phyloP scores from a whole-genome alignment of 2,329 filamentous ascomycete species.

The Sordariomycetes sp. region DNA sequence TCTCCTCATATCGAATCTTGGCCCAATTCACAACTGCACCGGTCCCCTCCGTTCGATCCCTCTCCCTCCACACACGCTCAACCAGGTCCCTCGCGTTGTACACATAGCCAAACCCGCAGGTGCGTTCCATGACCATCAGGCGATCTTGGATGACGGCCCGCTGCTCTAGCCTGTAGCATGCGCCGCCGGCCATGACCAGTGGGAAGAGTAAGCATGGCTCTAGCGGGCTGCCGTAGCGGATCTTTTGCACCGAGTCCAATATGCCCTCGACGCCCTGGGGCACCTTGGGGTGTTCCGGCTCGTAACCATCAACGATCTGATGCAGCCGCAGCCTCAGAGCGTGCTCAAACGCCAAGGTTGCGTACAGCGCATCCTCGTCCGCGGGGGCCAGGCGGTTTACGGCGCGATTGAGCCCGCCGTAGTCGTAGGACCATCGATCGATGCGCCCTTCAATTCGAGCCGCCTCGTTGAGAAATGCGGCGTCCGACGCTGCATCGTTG shows the following conservation, averaged over 20 bases:
- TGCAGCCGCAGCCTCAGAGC: slow-evolving; percentile 30
- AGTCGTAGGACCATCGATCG: slow-evolving; percentile 24
- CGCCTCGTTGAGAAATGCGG: slow-evolving; percentile 17
- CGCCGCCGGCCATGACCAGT: slow-evolving; percentile 29
- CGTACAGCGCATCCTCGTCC: slow-evolving; percentile 20
- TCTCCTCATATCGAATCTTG: slow-evolving; percentile 23
- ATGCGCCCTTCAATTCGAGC: slow-evolving; percentile 22
- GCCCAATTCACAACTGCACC: slow-evolving; percentile 22
- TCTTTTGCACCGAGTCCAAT: slow-evolving; percentile 23
- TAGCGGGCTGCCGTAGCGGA: slow-evolving; percentile 29
- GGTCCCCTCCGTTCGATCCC: slow-evolving; percentile 16
- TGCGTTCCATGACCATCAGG: slow-evolving; percentile 32
- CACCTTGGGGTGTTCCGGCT: slow-evolving; percentile 21
- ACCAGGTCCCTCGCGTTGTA: slow-evolving; percentile 27
- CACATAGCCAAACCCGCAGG: slow-evolving; percentile 31
- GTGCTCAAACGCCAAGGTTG: slow-evolving; percentile 28
- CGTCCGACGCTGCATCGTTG: slow-evolving; percentile 18
- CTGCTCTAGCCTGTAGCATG: slow-evolving; percentile 24
- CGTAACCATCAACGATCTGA: slow-evolving; percentile 32
- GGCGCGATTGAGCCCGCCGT: slow-evolving; percentile 13
- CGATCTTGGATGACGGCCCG: slow-evolving; percentile 27
- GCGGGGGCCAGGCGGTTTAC: slow-evolving; percentile 10
- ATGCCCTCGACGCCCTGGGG: slow-evolving; percentile 21
- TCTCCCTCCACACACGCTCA: slow-evolving; percentile 26
- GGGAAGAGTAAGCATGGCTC: slow-evolving; percentile 31